phyloP scores from a whole-genome alignment of 202 grass and related monocot species.

The Eragrostis tef region DNA sequence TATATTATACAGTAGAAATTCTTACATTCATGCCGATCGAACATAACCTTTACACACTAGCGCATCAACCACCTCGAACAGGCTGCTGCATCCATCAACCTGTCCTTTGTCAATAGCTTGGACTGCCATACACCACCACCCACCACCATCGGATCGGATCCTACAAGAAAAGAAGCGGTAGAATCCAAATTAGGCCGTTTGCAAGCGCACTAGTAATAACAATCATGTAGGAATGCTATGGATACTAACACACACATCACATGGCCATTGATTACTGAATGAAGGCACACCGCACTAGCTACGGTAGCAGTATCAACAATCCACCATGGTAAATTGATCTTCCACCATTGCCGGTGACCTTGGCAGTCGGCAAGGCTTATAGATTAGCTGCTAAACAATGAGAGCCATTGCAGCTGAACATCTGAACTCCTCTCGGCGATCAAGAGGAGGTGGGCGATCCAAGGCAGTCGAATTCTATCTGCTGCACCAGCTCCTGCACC shows the following conservation, averaged over 20 bases:
- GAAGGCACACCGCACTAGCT: neutral
- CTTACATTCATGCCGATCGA: neutral
- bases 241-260: slow-evolving; percentile 20
- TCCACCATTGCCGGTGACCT: neutral
- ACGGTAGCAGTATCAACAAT: neutral
- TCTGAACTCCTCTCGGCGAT: neutral
- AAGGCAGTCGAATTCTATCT: slow-evolving; percentile 41
- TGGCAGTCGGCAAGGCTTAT: neutral
- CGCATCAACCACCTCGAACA: slow-evolving; percentile 5
- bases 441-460: slow-evolving; percentile 34
- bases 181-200: slow-evolving; percentile 37
- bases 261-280: neutral
- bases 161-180: slow-evolving; percentile 48
- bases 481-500: slow-evolving; percentile 57
- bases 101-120: neutral
- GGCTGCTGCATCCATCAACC: neutral
- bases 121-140: neutral
- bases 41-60: neutral
- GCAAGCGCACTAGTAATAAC: neutral
- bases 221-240: neutral
- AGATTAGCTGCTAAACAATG: neutral
- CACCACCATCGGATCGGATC: slow-evolving; percentile 37
- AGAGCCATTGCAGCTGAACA: neutral
- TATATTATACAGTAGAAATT: neutral
- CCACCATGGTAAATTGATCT: neutral